phyloP scores from a whole-genome alignment of 2,329 filamentous ascomycete species.

The Eutypella sp. region DNA sequence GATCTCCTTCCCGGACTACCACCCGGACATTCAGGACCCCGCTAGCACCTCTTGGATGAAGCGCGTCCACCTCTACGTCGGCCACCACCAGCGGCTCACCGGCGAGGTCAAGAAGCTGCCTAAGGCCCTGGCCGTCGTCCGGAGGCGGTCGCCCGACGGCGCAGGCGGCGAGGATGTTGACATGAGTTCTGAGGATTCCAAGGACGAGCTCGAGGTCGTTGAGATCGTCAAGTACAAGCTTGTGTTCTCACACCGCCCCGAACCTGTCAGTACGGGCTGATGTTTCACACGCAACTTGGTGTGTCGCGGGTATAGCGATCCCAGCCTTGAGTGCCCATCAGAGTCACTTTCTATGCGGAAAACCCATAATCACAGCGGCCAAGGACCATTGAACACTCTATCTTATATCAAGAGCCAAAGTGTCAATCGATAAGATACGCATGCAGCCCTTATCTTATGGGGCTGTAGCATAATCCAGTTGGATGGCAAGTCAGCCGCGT shows the following conservation, averaged over 20 bases:
- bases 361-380: too few species aligned
- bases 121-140: slow-evolving; percentile 73
- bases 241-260: slow-evolving; percentile 76
- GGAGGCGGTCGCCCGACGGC: slow-evolving; percentile 41
- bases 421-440: too few species aligned
- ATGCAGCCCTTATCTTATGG: too few species aligned
- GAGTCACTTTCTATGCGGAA: too few species aligned
- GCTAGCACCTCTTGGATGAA: slow-evolving; percentile 79
- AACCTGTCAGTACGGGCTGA: slow-evolving; percentile 63
- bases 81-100: slow-evolving; percentile 79
- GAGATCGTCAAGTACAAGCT: slow-evolving; percentile 87
- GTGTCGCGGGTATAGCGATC: background rate
- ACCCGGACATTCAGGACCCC: slow-evolving; percentile 40
- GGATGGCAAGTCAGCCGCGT: too few species aligned
- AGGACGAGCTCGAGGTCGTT: slow-evolving; percentile 68
- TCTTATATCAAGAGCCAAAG: background rate
- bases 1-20: slow-evolving; percentile 74
- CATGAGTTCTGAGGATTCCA: slow-evolving; percentile 22
- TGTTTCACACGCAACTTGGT: background rate
- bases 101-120: slow-evolving; percentile 86
- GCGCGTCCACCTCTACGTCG: slow-evolving; percentile 80
- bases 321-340: background rate
- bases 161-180: slow-evolving; percentile 42
- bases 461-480: too few species aligned
- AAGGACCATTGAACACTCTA: too few species aligned